These are phyloP conservation scores for Colletotrichum eleusines DNA, from an alignment of 2,329 filamentous ascomycete genomes.

Conservation along the genomic window DNA sequence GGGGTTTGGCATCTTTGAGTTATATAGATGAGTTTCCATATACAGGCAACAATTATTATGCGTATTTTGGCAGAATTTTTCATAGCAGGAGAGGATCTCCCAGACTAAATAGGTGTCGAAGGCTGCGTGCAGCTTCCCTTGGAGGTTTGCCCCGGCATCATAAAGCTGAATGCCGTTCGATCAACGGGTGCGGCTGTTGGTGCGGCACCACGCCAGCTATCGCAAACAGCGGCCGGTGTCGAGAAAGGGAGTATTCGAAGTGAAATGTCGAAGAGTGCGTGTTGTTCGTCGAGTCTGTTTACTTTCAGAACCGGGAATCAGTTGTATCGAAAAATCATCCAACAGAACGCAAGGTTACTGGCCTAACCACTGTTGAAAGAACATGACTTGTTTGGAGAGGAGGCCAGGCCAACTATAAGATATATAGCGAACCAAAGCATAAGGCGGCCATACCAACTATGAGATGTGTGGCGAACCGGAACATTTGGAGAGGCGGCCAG, in stretches of 20 bases:
- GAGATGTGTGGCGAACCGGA: too few species aligned
- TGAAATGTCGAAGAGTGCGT: background rate
- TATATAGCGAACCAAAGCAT: too few species aligned
- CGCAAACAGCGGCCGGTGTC: background rate
- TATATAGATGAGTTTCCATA: background rate
- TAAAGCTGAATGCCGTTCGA: background rate
- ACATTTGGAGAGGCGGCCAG: too few species aligned
- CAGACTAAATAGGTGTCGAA: background rate
- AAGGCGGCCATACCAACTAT: too few species aligned
- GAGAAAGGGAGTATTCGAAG: background rate
- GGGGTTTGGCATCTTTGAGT: background rate
- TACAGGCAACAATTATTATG: background rate
- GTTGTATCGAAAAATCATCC: too few species aligned
- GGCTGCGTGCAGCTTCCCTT: rapidly evolving
- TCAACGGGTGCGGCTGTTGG: background rate
- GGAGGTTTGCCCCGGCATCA: background rate
- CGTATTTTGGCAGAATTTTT: background rate
- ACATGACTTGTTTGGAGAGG: too few species aligned
- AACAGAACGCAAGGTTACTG: too few species aligned
- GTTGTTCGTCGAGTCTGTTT: background rate
- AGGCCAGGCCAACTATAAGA: too few species aligned
- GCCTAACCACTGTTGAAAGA: too few species aligned
- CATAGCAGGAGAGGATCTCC: background rate
- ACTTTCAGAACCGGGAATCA: background rate
- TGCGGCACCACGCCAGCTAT: background rate